Evolutionary conservation across 352 stramenopile genomes (phyloP), one percentile per base, ranked within the genome.

Genomic region (Pythium angustatum): DNA sequence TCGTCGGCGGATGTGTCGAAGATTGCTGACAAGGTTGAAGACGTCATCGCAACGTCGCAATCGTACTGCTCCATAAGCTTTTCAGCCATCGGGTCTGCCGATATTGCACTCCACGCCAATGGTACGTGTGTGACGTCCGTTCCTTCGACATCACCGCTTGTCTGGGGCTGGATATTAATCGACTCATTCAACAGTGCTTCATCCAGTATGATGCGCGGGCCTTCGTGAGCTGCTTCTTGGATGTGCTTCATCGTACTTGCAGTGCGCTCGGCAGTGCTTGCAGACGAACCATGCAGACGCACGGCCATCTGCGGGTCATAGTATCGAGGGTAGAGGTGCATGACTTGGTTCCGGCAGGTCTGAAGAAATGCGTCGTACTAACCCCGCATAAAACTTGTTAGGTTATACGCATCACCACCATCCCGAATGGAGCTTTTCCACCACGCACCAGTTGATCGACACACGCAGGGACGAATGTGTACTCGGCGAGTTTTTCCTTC

Each of bases 41-140:
- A 84, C 0, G 85, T 83, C 24, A 95, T 75, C 1, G 80, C 82
- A 0, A 93, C 40, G n/a, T 93, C 79, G 31, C 87, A 95, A 17
- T 88, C 66, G 45, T 87, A 77, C 50, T 78, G 58, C 26, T 85
- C 69, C 80, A 94, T 90, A 24, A 95, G 71, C 14, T 75, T 49
- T 28, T 82, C 73, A 0, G 84, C 83, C 2, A 76, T 71, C 3
- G 63, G 19, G 51, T 95, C 87, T 0, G 75, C 68, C 1, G 87
- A 95, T 44, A 93, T 87, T 21, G 71, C 60, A 21, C 40, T 40
- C 66, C 66, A 72, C 3, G 21, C 17, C 12, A 19, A 17, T 30
- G 24, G 28, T 10, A n/a, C n/a, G 5, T 44, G 11, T 8, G 34
- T 15, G 7, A 52, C 27, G 27, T 50, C 15, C 3, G 24, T 26